Conservation (phyloP, 495 filamentous ascomycete species). For the Aspergillus cavernicola region DNA sequence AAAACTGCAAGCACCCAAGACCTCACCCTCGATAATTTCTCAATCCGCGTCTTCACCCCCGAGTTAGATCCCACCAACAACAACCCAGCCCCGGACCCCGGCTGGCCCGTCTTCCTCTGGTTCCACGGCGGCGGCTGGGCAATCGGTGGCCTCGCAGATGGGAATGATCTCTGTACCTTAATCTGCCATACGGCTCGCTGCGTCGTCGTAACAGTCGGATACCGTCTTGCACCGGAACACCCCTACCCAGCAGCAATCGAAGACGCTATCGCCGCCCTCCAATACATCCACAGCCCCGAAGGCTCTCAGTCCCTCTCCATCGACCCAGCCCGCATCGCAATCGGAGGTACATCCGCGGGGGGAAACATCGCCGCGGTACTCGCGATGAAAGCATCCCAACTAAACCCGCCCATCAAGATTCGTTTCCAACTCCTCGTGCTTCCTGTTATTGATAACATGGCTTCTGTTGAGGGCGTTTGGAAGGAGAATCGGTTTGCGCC, state of each 20-base stretch:
- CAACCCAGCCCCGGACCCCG: neutral
- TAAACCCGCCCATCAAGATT: neutral
- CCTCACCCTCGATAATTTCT: neutral
- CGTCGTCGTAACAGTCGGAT: neutral
- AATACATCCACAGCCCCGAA: neutral
- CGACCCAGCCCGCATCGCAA: neutral
- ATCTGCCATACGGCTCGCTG: neutral
- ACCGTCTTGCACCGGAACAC: neutral
- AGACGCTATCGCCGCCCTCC: neutral
- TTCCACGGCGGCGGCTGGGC: neutral
- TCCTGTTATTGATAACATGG: neutral
- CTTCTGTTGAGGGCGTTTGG: neutral
- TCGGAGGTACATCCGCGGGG: neutral
- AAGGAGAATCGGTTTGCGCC: neutral
- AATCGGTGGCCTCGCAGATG: neutral
- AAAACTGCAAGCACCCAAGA: neutral
- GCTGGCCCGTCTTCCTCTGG: neutral
- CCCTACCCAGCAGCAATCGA: neutral
- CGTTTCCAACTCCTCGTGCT: neutral
- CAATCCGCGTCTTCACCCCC: neutral
- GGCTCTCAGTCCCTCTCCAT: neutral
- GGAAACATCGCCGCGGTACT: neutral
- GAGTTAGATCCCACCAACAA: too few relatives aligned
- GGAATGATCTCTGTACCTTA: neutral
- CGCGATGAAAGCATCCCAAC: neutral